phyloP scores from a whole-genome alignment of 2,329 filamentous ascomycete genomes.

The Botrytis cinerea region DNA sequence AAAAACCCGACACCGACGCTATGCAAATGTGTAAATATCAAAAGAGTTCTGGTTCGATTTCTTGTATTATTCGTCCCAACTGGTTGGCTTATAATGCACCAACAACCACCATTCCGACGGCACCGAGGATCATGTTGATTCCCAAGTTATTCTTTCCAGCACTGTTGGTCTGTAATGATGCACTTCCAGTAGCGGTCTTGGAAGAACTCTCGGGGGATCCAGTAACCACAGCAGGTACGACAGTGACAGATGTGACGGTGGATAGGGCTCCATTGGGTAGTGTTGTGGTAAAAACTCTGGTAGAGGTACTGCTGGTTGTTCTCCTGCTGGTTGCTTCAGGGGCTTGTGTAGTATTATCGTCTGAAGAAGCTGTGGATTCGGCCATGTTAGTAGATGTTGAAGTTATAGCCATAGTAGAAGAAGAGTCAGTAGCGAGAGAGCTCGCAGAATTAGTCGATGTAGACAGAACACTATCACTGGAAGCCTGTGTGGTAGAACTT shows the following conservation, averaged over 20 bases:
- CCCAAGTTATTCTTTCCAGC: slow-evolving; percentile 28
- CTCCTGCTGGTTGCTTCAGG: slow-evolving; percentile 24
- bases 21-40: slow-evolving; percentile 27
- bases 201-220: slow-evolving; percentile 23
- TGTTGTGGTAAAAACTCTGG: slow-evolving; percentile 37
- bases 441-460: slow-evolving; percentile 24
- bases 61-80: slow-evolving; percentile 6
- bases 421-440: slow-evolving; percentile 25
- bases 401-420: slow-evolving; percentile 22
- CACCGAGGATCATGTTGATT: slow-evolving; percentile 33
- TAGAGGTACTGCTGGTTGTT: slow-evolving; percentile 21
- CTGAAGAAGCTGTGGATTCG: slow-evolving; percentile 25
- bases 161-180: slow-evolving; percentile 36
- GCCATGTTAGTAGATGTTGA: slow-evolving; percentile 26
- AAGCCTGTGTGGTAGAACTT: slow-evolving; percentile 30
- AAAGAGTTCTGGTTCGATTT: slow-evolving; percentile 10
- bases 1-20: slow-evolving; percentile 22
- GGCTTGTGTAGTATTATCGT: slow-evolving; percentile 23
- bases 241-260: slow-evolving; percentile 35
- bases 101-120: slow-evolving; percentile 30
- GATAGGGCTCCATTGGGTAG: slow-evolving; percentile 33
- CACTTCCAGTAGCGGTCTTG: slow-evolving; percentile 27
- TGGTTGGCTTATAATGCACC: slow-evolving; percentile 29
- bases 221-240: slow-evolving; percentile 35
- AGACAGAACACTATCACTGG: slow-evolving; percentile 27